Percentiles rank a stretch among this genome's conserved stretches.
Conservation (phyloP, 768 basidiomycete species). For the Lactarius vividus region DNA sequence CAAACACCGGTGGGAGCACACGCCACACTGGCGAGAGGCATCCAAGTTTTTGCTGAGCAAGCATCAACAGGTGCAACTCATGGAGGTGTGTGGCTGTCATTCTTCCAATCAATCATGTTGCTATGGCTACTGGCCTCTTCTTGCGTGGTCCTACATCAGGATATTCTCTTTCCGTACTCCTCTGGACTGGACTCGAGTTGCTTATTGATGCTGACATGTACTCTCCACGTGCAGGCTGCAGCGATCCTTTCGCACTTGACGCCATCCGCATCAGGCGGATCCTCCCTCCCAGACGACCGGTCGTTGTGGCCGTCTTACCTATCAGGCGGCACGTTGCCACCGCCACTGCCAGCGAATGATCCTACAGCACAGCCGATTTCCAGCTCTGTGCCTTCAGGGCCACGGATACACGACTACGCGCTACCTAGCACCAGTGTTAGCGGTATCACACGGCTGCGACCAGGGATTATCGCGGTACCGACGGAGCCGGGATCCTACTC, state of each 20-base stretch:
- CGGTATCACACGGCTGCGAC: slow-evolving; percentile 57
- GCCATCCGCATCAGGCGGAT: slow-evolving; percentile 58
- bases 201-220: neutral
- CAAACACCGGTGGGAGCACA: slow-evolving; percentile 98
- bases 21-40: slow-evolving; percentile 93
- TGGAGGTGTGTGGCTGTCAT: slow-evolving; percentile 59
- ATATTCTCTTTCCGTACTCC: neutral
- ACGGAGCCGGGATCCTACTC: slow-evolving; percentile 28
- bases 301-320: slow-evolving; percentile 88
- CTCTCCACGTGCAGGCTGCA: slow-evolving; percentile 59
- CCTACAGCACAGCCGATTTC: slow-evolving; percentile 38
- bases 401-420: slow-evolving; percentile 65
- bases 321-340: slow-evolving; percentile 65
- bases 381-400: slow-evolving; percentile 58
- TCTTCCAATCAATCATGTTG: slow-evolving; percentile 7
- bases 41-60: slow-evolving; percentile 89
- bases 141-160: neutral
- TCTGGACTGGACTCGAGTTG: neutral
- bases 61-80: slow-evolving; percentile 95
- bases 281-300: slow-evolving; percentile 89
- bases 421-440: slow-evolving; percentile 41
- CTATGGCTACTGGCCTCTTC: slow-evolving; percentile 12
- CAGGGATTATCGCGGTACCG: slow-evolving; percentile 49
- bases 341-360: slow-evolving; percentile 34
- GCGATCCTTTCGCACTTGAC: slow-evolving; percentile 90